Base-by-base conservation (phyloP, 306 rosid species). In the Cucumis hystrix region DNA sequence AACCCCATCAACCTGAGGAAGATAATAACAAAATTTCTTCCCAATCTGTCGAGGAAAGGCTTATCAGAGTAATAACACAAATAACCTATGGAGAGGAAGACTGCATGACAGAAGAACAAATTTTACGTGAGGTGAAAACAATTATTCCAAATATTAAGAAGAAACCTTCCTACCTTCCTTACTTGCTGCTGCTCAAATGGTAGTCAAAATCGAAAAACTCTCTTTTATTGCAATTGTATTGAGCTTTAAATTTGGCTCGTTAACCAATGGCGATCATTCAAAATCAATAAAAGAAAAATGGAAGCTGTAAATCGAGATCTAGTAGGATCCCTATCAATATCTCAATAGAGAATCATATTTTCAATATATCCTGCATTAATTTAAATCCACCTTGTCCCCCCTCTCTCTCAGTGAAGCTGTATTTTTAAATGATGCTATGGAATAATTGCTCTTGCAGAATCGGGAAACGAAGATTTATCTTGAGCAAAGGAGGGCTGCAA, bases 401-500 rank as follows among this genome's bases (percentile, higher is more conserved):
- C 45, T n/a, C 60, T 60, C 40, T 72, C 40, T 60, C 17, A 40
- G 40, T 47, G 56, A 11, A 55, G 7, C 57, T 54, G 51, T 55
- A 43, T 75, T 56, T 17, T 11, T 17, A 64, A 21, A 76, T 71
- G 79, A 63, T 28, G 69, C 45, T 40, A 12, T 72, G 77, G 83
- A 75, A 20, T 74, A 20, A 40, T 79, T 77, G 45, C 18, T 52
- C 52, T 80, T 84, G 87, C 89, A 93, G 97, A 77, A 77, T n/a
- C 92, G 85, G 86, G 79, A 79, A 82, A 87, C 81, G 80, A 74
- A 88, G 81, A 66, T 70, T 80, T 84, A 81, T 78, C 64, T 58
- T 21, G 91, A 88, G 81, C 83, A 86, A 83, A 88, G 83, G 87
- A 83, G 87, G 75, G 82, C 89, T 71, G 79, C 84, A 63, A 84